Evolutionary conservation across 371 early-diverging fungal species (phyloP).

Genomic region (Mucor velutinosus): DNA sequence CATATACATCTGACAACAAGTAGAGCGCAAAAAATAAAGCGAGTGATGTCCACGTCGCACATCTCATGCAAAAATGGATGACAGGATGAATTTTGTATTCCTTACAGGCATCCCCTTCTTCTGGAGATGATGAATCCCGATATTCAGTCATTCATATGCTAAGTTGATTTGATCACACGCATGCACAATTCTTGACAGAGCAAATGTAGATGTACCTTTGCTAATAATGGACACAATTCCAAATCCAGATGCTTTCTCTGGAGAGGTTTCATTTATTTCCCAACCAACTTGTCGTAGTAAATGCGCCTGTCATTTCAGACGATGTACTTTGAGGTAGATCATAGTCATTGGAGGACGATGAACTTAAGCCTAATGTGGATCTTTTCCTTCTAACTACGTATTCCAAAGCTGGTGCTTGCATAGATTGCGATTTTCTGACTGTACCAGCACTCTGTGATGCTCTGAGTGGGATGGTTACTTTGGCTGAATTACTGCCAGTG

Average conservation of each 20-base stretch:
- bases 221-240: neutral
- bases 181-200: too few species aligned
- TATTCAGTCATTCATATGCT: too few species aligned
- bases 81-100: too few species aligned
- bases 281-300: constrained; percentile 23
- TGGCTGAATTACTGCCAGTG: neutral
- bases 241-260: neutral
- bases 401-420: constrained; percentile 17
- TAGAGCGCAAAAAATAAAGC: too few species aligned
- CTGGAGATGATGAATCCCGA: too few species aligned
- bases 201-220: too few species aligned
- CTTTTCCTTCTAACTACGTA: constrained; percentile 19
- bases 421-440: constrained; percentile 13
- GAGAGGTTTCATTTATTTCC: constrained; percentile 17
- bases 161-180: neutral
- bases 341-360: constrained; percentile 13
- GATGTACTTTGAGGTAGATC: constrained; percentile 12
- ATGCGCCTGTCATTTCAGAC: constrained; percentile 12
- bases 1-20: too few species aligned
- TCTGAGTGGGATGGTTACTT: neutral
- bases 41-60: neutral
- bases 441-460: constrained; percentile 26
- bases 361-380: constrained; percentile 11
- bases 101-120: too few species aligned
- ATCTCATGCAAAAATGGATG: neutral